A percentile compares a stretch with the other conserved stretches of the same genome.
phyloP scores from a whole-genome alignment of 2,329 filamentous ascomycete species.

The Cladophialophora psammophila region DNA sequence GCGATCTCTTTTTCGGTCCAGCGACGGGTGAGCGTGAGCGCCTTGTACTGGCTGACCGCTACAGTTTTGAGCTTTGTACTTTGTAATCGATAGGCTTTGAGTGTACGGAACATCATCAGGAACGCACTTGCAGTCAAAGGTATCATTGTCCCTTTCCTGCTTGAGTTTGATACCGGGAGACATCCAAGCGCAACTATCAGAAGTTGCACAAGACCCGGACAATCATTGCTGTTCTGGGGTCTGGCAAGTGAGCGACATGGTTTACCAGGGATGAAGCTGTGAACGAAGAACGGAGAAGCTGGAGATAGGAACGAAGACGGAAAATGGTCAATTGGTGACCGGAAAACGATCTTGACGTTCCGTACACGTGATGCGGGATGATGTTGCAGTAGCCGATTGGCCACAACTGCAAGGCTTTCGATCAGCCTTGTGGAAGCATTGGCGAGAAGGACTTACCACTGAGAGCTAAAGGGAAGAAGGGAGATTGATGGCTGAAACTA shows the following conservation, averaged over 20 bases:
- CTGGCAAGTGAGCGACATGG: background rate
- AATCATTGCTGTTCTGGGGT: background rate
- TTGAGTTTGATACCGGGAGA: slow-evolving; percentile 1
- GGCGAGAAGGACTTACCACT: background rate
- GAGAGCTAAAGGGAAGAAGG: background rate
- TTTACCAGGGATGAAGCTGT: background rate
- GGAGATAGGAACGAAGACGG: background rate
- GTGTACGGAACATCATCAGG: background rate
- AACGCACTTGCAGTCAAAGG: background rate
- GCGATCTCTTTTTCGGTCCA: background rate
- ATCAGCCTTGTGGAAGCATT: background rate
- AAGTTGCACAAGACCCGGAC: background rate
- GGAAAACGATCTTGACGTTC: background rate
- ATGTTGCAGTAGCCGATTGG: background rate
- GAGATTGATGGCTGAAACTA: background rate
- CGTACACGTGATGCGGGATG: background rate
- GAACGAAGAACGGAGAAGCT: background rate
- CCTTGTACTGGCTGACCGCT: background rate
- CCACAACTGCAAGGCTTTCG: background rate
- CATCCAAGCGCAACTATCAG: background rate
- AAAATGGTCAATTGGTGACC: background rate
- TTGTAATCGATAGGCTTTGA: background rate
- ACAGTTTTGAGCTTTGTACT: background rate
- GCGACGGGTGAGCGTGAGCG: background rate
- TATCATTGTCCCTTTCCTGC: background rate